Percentiles rank a stretch among this genome's conserved stretches.
These are phyloP conservation scores for Amaranthus palmeri DNA, from an alignment of 148 eudicot species.

Conservation along the genomic window DNA sequence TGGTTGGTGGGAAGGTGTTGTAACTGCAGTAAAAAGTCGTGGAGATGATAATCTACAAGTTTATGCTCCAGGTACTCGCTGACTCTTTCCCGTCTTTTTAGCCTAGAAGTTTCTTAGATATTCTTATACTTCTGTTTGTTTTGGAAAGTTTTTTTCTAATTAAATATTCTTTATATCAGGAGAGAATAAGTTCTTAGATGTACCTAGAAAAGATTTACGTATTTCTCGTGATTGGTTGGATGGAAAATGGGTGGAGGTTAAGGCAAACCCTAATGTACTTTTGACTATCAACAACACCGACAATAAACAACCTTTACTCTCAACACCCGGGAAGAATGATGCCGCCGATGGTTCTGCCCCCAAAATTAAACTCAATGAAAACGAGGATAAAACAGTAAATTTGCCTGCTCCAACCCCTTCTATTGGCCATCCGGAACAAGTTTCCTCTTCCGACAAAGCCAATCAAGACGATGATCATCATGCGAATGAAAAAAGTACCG, in stretches of 20 bases:
- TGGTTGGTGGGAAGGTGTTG: conserved; percentile 99
- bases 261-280: conserved; percentile 47
- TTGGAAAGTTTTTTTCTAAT: background rate
- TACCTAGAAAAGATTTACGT: conserved; percentile 47
- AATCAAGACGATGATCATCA: conserved; percentile 14
- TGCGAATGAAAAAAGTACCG: conserved; percentile 19
- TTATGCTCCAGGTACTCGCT: conserved; percentile 56
- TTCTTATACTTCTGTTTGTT: background rate
- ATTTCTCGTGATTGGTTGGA: conserved; percentile 81
- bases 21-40: conserved; percentile 33
- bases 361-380: conserved; percentile 22
- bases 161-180: conserved; percentile 34
- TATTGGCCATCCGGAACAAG: conserved; percentile 19
- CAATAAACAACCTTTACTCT: conserved; percentile 29
- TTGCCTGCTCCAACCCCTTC: conserved; percentile 24
- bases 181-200: conserved; percentile 53
- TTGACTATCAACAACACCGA: conserved; percentile 25
- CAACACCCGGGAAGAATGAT: conserved; percentile 32
- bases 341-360: conserved; percentile 30
- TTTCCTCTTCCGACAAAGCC: conserved; percentile 19
- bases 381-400: conserved; percentile 31
- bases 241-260: conserved; percentile 64
- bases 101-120: background rate
- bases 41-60: conserved; percentile 45
- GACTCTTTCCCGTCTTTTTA: background rate